These are phyloP conservation scores for Zanthoxylum bungeanum DNA, from an alignment of 345 rosid genomes.

Conservation along the genomic window DNA sequence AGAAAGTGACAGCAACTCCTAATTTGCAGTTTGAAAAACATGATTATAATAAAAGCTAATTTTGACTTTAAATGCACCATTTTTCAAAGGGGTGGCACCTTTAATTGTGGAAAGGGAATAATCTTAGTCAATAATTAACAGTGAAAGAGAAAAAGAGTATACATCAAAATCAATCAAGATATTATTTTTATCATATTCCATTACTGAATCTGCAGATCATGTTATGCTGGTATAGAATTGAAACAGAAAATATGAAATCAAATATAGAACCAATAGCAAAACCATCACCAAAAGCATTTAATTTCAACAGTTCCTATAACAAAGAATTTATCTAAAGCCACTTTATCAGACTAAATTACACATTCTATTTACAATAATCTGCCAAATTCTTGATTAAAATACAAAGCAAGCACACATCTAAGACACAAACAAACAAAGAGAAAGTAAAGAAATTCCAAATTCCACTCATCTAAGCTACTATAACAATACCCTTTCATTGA, in stretches of 20 bases:
- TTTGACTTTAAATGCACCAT: conserved; percentile 18
- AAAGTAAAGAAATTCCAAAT: background rate
- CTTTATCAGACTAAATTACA: background rate
- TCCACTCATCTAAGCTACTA: background rate
- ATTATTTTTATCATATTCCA: background rate
- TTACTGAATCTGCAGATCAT: background rate
- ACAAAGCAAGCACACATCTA: background rate
- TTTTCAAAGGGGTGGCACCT: background rate
- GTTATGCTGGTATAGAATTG: background rate
- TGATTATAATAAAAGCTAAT: conserved; percentile 9
- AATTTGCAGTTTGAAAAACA: conserved; percentile 4
- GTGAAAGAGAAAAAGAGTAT: background rate
- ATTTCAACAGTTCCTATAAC: background rate
- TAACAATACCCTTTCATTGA: background rate
- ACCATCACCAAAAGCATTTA: background rate
- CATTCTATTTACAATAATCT: background rate
- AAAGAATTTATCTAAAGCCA: background rate
- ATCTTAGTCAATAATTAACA: background rate
- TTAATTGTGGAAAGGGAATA: background rate
- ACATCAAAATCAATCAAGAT: background rate
- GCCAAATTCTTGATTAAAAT: background rate
- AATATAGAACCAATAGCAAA: background rate
- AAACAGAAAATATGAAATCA: conserved; percentile 2
- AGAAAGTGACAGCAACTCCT: background rate
- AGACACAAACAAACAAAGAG: background rate